phyloP scores from a whole-genome alignment of 1,284 basidiomycete species.

The Trichosporon faecale region DNA sequence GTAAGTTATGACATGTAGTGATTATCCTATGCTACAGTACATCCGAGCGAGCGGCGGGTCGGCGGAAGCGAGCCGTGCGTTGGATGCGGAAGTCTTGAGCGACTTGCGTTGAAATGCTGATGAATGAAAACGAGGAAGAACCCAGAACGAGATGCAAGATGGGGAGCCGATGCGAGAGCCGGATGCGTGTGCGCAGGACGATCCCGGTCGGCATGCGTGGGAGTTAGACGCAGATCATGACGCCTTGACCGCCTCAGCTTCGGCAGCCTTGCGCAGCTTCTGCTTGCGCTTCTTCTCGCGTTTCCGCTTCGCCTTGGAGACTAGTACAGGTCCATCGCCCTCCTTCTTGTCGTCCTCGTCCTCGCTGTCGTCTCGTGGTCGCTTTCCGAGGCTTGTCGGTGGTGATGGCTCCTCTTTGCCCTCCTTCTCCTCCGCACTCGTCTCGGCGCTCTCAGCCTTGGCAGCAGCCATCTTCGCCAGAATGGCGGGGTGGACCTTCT shows the following conservation, averaged over 20 bases:
- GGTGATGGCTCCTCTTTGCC: background rate
- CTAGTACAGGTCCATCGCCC: background rate
- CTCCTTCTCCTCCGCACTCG: background rate
- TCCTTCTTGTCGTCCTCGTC: constrained; percentile 12
- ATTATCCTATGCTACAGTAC: background rate
- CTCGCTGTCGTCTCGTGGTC: background rate
- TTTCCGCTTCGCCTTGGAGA: constrained; percentile 27
- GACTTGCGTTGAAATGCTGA: background rate
- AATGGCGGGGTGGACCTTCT: background rate
- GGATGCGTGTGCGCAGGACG: background rate
- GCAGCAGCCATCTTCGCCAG: background rate
- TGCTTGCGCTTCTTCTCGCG: constrained; percentile 26
- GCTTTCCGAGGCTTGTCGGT: constrained; percentile 10
- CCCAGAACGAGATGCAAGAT: background rate
- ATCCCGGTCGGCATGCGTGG: too few relatives aligned
- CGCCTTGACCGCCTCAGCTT: constrained; percentile 10
- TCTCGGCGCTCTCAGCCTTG: background rate
- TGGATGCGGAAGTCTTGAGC: background rate
- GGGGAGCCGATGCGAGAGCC: background rate
- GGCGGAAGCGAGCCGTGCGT: background rate
- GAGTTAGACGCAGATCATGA: background rate
- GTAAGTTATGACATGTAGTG: background rate
- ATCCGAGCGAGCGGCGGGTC: background rate
- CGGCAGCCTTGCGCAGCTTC: constrained; percentile 27
- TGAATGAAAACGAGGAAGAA: background rate